These are phyloP conservation scores for Xylariaceae sp. DNA, from an alignment of 2,329 filamentous ascomycete species.

Conservation along the genomic window DNA sequence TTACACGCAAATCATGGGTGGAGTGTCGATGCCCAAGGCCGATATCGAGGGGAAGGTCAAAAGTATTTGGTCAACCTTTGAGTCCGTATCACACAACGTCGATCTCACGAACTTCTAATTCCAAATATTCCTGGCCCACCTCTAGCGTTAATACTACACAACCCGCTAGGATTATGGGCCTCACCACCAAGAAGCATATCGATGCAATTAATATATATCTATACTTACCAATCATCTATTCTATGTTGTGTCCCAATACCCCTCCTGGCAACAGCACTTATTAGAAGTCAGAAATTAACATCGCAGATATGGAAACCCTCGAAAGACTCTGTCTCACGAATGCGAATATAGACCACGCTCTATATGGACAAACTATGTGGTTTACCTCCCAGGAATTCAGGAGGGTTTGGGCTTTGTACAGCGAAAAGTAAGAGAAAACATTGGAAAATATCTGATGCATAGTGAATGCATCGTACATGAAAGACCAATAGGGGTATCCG, in stretches of 20 bases:
- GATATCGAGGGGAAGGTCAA: conserved; percentile 22
- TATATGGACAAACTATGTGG: too few relatives aligned
- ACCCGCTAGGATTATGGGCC: neutral
- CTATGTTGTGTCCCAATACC: too few relatives aligned
- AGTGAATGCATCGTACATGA: neutral
- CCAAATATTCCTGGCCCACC: neutral
- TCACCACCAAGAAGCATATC: neutral
- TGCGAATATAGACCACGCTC: too few relatives aligned
- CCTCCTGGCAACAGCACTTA: too few relatives aligned
- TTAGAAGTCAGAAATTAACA: too few relatives aligned
- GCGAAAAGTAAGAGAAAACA: neutral
- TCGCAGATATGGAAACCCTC: too few relatives aligned
- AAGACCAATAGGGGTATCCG: neutral
- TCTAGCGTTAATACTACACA: neutral
- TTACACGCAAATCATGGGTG: conserved; percentile 26
- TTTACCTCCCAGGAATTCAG: neutral
- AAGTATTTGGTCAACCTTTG: conserved; percentile 20
- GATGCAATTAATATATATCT: too few relatives aligned
- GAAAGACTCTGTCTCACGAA: too few relatives aligned
- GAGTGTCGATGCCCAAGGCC: conserved; percentile 18
- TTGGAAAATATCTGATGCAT: neutral
- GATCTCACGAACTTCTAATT: conserved; percentile 15
- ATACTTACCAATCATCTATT: too few relatives aligned
- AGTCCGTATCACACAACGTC: conserved; percentile 20
- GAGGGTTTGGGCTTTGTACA: neutral